phyloP scores from a whole-genome alignment of 1,284 basidiomycete species.

The Apiotrichum montevideense region DNA sequence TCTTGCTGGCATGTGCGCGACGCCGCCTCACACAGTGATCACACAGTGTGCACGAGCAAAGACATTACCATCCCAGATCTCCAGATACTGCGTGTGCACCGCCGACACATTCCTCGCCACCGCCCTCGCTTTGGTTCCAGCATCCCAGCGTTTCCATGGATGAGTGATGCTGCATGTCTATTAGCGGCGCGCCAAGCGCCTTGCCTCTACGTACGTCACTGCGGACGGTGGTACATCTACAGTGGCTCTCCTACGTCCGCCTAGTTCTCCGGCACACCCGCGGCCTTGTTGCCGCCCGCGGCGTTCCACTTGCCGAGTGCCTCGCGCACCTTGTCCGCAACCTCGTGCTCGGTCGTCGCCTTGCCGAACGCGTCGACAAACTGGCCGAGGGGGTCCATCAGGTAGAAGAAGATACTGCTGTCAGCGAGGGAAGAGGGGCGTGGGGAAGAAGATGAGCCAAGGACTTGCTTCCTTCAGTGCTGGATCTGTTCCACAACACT shows the following conservation, averaged over 20 bases:
- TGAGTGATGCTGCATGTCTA: slow-evolving; percentile 6
- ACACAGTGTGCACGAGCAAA: too few relatives aligned
- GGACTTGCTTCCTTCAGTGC: too few relatives aligned
- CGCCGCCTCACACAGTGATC: too few relatives aligned
- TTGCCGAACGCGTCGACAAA: slow-evolving; percentile 98
- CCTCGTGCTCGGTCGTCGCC: slow-evolving; percentile 64
- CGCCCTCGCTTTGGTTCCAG: slow-evolving; percentile 79
- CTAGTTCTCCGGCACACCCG: slow-evolving; percentile 22
- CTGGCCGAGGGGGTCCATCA: slow-evolving; percentile 92
- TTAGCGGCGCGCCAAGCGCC: background rate
- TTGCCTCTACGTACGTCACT: too few relatives aligned
- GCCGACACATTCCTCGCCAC: too few relatives aligned
- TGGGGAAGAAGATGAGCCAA: too few relatives aligned
- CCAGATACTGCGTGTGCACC: too few relatives aligned
- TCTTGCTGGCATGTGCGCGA: too few relatives aligned
- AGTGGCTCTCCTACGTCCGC: background rate
- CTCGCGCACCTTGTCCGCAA: slow-evolving; percentile 53
- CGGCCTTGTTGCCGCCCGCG: slow-evolving; percentile 41
- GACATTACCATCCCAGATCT: too few relatives aligned
- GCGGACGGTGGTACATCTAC: background rate
- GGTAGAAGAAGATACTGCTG: slow-evolving; percentile 80
- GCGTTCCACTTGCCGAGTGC: slow-evolving; percentile 53
- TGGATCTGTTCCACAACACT: background rate
- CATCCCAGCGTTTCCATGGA: slow-evolving; percentile 91
- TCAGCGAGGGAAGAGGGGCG: too few relatives aligned